Percentiles rank a stretch among this genome's conserved stretches.
Evolutionary conservation across 225 moss, liverwort and hornwort genomes (phyloP).

Genomic region (Marchantia polymorpha): DNA sequence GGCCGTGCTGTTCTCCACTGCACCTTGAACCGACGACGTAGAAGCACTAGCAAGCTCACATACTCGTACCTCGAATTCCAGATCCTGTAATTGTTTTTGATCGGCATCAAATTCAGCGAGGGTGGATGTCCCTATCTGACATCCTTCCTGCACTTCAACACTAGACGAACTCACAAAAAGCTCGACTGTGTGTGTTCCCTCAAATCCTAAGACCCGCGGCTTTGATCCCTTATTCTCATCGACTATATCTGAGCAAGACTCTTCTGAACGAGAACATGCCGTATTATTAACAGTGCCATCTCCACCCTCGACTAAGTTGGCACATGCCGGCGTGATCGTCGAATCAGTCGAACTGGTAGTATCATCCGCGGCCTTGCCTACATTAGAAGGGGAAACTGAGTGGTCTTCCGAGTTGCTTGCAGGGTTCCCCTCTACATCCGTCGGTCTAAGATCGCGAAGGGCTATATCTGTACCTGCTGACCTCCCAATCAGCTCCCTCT

Average conservation of each 20-base stretch:
- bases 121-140: background rate
- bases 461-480: slow-evolving; percentile 3
- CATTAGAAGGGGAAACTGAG: background rate
- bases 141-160: background rate
- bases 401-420: background rate
- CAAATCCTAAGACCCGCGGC: background rate
- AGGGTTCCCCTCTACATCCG: background rate
- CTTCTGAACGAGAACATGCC: background rate
- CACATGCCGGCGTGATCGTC: background rate
- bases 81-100: background rate
- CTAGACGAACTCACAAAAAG: background rate
- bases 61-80: background rate
- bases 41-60: background rate
- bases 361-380: background rate
- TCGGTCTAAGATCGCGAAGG: background rate
- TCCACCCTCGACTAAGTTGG: background rate
- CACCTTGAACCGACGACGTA: background rate
- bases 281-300: background rate
- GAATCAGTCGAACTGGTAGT: background rate
- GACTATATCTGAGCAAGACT: background rate
- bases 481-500: slow-evolving; percentile 4
- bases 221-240: background rate
- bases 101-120: background rate
- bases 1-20: background rate
- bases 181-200: background rate